phyloP scores from a whole-genome alignment of 352 stramenopile species.

The Peronospora tabacina region DNA sequence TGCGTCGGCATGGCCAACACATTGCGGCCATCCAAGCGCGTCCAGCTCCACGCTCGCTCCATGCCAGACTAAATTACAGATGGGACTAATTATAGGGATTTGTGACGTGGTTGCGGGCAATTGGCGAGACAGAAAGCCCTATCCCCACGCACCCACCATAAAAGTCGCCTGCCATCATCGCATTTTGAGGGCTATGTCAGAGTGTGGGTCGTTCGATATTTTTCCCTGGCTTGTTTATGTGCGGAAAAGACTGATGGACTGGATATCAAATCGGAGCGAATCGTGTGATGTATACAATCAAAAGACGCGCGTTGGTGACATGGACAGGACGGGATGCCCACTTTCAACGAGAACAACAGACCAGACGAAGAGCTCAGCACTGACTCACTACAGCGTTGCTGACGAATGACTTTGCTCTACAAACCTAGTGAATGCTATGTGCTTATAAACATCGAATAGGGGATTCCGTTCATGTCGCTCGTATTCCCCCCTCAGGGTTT shows the following conservation, averaged over 20 bases:
- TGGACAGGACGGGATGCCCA: neutral
- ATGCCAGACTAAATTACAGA: slow-evolving; percentile 2
- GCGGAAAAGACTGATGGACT: neutral
- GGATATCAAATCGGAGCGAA: no score
- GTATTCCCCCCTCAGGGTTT: no score
- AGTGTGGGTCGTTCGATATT: slow-evolving; percentile 1
- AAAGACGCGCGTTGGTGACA: neutral
- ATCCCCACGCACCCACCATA: neutral
- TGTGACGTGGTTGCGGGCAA: neutral
- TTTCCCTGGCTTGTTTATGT: slow-evolving; percentile 10
- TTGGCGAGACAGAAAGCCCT: slow-evolving; percentile 5
- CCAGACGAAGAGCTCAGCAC: neutral
- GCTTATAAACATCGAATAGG: no score
- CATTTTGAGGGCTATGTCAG: no score
- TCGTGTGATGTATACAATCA: neutral
- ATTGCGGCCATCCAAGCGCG: slow-evolving; percentile 73
- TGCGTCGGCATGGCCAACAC: slow-evolving; percentile 65
- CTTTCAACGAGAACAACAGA: slow-evolving; percentile 1
- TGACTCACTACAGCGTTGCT: neutral
- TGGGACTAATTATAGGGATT: slow-evolving; percentile 12
- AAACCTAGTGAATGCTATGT: no score
- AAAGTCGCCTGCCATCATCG: no score
- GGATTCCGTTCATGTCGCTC: no score
- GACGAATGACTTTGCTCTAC: neutral
- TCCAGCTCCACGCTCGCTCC: slow-evolving; percentile 69